Conservation (phyloP, 176 grass and related monocot species). For the Pontederia paniculata region DNA sequence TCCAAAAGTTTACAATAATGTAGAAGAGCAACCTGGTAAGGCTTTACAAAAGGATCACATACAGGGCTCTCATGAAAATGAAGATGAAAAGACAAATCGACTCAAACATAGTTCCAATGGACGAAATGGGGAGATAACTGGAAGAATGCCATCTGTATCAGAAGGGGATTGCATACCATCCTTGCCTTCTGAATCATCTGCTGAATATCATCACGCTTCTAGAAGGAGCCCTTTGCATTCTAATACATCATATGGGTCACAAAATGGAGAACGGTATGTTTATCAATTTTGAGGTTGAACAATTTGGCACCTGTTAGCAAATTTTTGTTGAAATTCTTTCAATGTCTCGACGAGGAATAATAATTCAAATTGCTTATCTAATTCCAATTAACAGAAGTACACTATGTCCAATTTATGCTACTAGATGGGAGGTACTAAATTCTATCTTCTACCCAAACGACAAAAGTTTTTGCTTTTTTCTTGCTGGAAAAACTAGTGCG, state of each 20-base stretch:
- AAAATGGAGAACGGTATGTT: conserved; percentile 47
- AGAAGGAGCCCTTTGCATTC: conserved; percentile 38
- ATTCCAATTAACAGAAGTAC: too few species aligned
- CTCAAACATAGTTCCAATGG: conserved; percentile 18
- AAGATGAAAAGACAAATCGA: conserved; percentile 22
- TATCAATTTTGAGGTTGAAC: too few species aligned
- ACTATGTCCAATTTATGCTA: too few species aligned
- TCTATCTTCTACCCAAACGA: too few species aligned
- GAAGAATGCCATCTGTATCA: conserved; percentile 22
- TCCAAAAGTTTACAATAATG: conserved; percentile 33
- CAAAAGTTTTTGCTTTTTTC: too few species aligned
- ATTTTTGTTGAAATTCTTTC: not conserved
- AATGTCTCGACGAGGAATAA: too few species aligned
- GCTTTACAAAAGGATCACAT: conserved; percentile 36
- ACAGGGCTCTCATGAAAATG: conserved; percentile 26
- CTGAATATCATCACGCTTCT: conserved; percentile 27
- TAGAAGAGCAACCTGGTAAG: conserved; percentile 43
- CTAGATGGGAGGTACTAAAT: too few species aligned
- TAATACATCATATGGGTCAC: not conserved
- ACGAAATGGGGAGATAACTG: conserved; percentile 28
- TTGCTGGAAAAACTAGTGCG: too few species aligned
- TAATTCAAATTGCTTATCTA: too few species aligned
- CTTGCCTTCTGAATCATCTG: conserved; percentile 19
- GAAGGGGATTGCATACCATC: conserved; percentile 29
- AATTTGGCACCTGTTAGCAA: not conserved